Evolutionary conservation across 495 filamentous ascomycete species (phyloP).

Genomic region (Extremus antarcticus): DNA sequence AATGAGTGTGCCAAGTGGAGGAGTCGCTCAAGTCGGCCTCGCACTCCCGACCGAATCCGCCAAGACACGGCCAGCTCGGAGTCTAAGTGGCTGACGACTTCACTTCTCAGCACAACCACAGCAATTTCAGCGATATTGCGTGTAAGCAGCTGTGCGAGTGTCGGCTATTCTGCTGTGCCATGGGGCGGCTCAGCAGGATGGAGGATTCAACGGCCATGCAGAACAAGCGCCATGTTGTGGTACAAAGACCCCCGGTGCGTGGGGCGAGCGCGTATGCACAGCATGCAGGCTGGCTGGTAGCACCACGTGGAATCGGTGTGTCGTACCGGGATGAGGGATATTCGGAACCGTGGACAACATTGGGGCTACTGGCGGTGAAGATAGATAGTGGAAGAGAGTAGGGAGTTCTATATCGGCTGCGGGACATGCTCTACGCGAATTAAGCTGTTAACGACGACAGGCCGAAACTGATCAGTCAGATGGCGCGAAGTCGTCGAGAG

Average conservation of each 20-base stretch:
- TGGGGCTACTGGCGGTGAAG: neutral
- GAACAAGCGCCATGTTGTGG: neutral
- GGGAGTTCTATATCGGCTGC: too few relatives aligned
- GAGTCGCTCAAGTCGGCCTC: neutral
- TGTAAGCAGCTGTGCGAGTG: neutral
- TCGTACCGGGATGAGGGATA: neutral
- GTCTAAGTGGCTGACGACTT: neutral
- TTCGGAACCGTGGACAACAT: neutral
- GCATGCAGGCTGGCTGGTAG: neutral
- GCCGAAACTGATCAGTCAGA: too few relatives aligned
- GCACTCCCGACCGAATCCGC: neutral
- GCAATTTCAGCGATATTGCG: neutral
- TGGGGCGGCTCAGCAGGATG: neutral
- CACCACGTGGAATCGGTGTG: constrained; percentile 1
- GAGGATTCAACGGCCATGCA: neutral
- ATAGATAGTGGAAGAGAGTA: too few relatives aligned
- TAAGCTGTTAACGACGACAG: too few relatives aligned
- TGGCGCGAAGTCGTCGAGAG: too few relatives aligned
- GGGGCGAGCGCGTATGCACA: neutral
- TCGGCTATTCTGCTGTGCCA: neutral
- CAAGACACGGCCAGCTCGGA: neutral
- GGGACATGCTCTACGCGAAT: too few relatives aligned
- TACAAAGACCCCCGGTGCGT: neutral
- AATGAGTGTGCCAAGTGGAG: neutral
- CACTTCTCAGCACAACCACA: neutral